phyloP scores from a whole-genome alignment of 2,329 filamentous ascomycete genomes.

The Lojkania enalia region DNA sequence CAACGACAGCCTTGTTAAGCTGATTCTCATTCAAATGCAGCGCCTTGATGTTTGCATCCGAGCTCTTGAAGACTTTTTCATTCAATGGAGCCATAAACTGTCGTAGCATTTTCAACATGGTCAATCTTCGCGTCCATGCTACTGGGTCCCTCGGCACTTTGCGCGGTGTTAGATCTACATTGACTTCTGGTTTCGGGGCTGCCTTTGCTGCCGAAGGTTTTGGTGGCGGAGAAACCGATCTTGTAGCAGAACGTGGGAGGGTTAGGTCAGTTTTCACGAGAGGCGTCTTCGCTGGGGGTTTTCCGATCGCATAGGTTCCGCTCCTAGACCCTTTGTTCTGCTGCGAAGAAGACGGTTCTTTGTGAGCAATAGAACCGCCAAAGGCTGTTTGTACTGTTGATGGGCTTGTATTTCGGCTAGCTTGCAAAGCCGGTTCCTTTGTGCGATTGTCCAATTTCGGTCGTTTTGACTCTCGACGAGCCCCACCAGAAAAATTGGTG shows the following conservation, averaged over 20 bases:
- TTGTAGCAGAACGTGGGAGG: conserved; percentile 29
- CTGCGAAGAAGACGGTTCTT: conserved; percentile 13
- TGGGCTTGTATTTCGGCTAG: conserved; percentile 1
- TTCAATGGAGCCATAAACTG: conserved; percentile 70
- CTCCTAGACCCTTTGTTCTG: conserved; percentile 5
- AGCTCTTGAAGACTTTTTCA: conserved; percentile 59
- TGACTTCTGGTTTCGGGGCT: conserved; percentile 46
- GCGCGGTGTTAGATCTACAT: conserved; percentile 64
- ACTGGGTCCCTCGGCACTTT: conserved; percentile 59
- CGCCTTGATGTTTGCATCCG: conserved; percentile 55
- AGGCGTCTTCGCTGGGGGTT: conserved; percentile 1
- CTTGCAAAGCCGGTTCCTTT: conserved; percentile 11
- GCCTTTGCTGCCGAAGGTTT: conserved; percentile 20
- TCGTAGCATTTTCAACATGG: conserved; percentile 64
- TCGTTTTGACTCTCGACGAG: conserved; percentile 32
- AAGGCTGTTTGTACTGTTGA: conserved; percentile 21
- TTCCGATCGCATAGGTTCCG: conserved; percentile 2
- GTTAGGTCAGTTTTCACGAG: conserved; percentile 3
- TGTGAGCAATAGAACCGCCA: conserved; percentile 28
- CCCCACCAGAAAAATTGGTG: conserved; percentile 5
- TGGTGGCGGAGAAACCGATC: conserved; percentile 38
- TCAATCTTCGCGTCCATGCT: conserved; percentile 35
- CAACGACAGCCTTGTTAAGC: conserved; percentile 68
- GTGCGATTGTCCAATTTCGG: conserved; percentile 31
- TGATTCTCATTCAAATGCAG: conserved; percentile 66